Conservation (phyloP, 2,329 filamentous ascomycete genomes). For the Calonectria naviculata region DNA sequence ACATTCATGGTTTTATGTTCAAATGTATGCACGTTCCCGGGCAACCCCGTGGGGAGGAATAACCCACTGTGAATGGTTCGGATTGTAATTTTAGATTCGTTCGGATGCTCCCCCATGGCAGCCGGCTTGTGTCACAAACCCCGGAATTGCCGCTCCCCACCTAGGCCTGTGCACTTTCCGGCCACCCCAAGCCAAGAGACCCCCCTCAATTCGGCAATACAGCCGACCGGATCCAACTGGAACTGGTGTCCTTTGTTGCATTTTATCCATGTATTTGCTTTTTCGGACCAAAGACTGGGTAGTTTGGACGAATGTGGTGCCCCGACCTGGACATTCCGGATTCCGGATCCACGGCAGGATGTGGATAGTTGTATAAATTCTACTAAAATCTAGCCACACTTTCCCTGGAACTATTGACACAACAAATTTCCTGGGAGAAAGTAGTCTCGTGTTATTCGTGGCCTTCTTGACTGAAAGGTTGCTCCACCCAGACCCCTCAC, state of each 20-base stretch:
- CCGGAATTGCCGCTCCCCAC: constrained; percentile 1
- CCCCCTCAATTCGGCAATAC: background rate
- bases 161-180: constrained; percentile 4
- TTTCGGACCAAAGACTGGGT: background rate
- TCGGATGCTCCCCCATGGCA: background rate
- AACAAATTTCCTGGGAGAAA: no score
- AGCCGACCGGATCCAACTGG: background rate
- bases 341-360: background rate
- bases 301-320: background rate
- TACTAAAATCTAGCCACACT: background rate
- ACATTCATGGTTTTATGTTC: background rate
- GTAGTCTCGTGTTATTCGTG: background rate
- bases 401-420: background rate
- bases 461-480: background rate
- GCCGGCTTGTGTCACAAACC: background rate
- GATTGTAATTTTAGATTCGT: background rate
- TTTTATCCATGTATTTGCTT: background rate
- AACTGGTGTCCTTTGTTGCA: background rate
- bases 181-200: background rate
- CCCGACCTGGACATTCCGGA: background rate
- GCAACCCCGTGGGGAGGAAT: background rate
- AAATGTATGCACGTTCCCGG: background rate
- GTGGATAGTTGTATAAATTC: constrained; percentile 4
- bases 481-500: background rate
- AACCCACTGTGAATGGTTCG: background rate